Evolutionary conservation across 1,139 yeast genomes (phyloP).

Genomic region (Yamadazyma oceani): DNA sequence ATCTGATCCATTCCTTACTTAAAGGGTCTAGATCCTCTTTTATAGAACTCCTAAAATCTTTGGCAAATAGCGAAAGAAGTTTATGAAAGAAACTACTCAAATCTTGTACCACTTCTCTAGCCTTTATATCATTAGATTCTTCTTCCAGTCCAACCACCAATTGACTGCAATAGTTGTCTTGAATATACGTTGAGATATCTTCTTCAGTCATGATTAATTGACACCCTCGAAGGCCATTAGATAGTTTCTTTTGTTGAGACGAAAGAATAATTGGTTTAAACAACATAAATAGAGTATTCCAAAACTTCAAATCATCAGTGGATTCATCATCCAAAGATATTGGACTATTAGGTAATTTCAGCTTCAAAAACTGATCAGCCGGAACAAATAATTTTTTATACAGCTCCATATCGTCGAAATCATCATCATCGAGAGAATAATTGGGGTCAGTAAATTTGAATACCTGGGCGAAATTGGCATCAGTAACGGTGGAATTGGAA

Average conservation of each 20-base stretch:
- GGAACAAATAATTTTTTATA: slow-evolving; percentile 41
- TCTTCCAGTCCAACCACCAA: slow-evolving; percentile 16
- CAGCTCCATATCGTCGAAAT: slow-evolving; percentile 29
- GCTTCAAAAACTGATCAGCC: slow-evolving; percentile 38
- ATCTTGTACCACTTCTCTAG: slow-evolving; percentile 34
- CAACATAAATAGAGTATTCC: slow-evolving; percentile 21
- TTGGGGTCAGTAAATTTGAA: slow-evolving; percentile 43
- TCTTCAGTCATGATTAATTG: slow-evolving; percentile 26
- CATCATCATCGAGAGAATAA: slow-evolving; percentile 30
- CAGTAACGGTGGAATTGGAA: slow-evolving; percentile 42
- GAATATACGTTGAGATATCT: slow-evolving; percentile 29
- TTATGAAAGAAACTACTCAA: slow-evolving; percentile 26
- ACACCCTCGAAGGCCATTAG: slow-evolving; percentile 14
- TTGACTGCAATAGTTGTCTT: slow-evolving; percentile 21
- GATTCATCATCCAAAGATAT: slow-evolving; percentile 5
- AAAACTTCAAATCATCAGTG: slow-evolving; percentile 22
- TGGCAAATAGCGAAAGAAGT: slow-evolving; percentile 24
- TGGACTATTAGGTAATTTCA: slow-evolving; percentile 18
- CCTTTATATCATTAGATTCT: slow-evolving; percentile 27
- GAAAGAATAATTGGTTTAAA: slow-evolving; percentile 19
- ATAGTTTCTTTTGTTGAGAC: slow-evolving; percentile 14
- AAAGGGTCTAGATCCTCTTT: slow-evolving; percentile 7
- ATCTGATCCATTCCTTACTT: slow-evolving; percentile 21
- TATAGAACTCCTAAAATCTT: slow-evolving; percentile 19
- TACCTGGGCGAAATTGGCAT: slow-evolving; percentile 33